phyloP scores from a whole-genome alignment of 352 stramenopile genomes.

The Globisporangium emineosum region DNA sequence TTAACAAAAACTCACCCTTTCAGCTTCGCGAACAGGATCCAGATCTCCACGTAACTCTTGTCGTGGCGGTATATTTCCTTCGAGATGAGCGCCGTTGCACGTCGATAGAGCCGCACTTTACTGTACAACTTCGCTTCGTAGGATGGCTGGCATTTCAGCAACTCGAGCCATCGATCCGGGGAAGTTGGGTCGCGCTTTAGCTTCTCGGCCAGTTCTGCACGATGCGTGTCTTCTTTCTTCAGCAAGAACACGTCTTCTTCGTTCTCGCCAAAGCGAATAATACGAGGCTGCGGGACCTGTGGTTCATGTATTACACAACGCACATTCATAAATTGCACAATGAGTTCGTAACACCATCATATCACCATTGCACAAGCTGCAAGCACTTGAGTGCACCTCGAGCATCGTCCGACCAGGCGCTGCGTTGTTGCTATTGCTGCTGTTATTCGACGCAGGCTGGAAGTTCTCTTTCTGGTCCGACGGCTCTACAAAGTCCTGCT shows the following conservation, averaged over 20 bases:
- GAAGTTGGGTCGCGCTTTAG: slow-evolving; percentile 46
- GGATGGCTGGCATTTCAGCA: slow-evolving; percentile 44
- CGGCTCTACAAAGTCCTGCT: neutral
- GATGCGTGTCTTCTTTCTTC: slow-evolving; percentile 38
- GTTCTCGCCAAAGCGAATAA: slow-evolving; percentile 61
- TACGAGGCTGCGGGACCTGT: slow-evolving; percentile 24
- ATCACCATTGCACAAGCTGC: neutral
- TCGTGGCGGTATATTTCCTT: slow-evolving; percentile 25
- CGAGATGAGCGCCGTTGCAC: slow-evolving; percentile 39
- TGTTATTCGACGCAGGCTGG: slow-evolving; percentile 21
- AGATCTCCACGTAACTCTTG: slow-evolving; percentile 56
- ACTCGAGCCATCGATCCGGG: slow-evolving; percentile 46
- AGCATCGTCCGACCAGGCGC: slow-evolving; percentile 12
- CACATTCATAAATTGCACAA: neutral
- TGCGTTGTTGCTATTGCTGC: slow-evolving; percentile 17
- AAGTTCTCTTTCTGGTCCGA: slow-evolving; percentile 45
- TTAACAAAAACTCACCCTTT: slow-evolving; percentile 28
- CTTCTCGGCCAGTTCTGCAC: slow-evolving; percentile 40
- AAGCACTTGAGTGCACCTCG: slow-evolving; percentile 8
- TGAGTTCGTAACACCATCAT: neutral
- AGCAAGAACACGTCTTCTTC: slow-evolving; percentile 60
- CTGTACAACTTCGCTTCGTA: slow-evolving; percentile 40
- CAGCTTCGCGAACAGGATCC: slow-evolving; percentile 52
- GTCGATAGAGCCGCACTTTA: slow-evolving; percentile 38
- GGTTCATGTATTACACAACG: neutral